phyloP scores from a whole-genome alignment of 192 early-diverging fungal species.

The Coemansia sp. region DNA sequence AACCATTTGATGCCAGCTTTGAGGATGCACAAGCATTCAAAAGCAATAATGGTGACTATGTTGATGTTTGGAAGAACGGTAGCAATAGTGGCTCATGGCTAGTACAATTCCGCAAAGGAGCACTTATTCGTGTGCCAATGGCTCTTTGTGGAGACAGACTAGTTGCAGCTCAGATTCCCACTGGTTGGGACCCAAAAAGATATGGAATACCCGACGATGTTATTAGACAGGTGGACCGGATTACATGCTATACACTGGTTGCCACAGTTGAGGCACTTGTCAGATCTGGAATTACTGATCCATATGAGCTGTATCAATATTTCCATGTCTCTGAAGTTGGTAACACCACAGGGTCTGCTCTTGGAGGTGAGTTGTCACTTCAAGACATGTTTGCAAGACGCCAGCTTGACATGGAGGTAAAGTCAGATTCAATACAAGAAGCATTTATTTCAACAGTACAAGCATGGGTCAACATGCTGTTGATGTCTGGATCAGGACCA shows the following conservation, averaged over 20 bases:
- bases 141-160: slow-evolving; percentile 75
- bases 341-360: slow-evolving; percentile 82
- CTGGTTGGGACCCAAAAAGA: slow-evolving; percentile 85
- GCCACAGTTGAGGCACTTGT: slow-evolving; percentile 89
- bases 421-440: slow-evolving; percentile 85
- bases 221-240: slow-evolving; percentile 79
- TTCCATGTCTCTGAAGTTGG: slow-evolving; percentile 94
- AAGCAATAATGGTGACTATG: slow-evolving; percentile 73
- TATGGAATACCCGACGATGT: slow-evolving; percentile 92
- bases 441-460: slow-evolving; percentile 93
- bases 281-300: slow-evolving; percentile 88
- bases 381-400: slow-evolving; percentile 73
- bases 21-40: slow-evolving; percentile 87
- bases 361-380: slow-evolving; percentile 75
- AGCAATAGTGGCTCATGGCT: slow-evolving; percentile 67
- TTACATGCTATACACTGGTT: slow-evolving; percentile 82
- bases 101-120: slow-evolving; percentile 81
- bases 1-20: slow-evolving; percentile 77
- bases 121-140: slow-evolving; percentile 83
- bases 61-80: slow-evolving; percentile 52
- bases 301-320: slow-evolving; percentile 95
- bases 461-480: slow-evolving; percentile 93
- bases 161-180: slow-evolving; percentile 88
- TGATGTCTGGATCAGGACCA: slow-evolving; percentile 87
- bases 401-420: slow-evolving; percentile 67